These are phyloP conservation scores for Persicaria maculosa DNA, from an alignment of 148 eudicot genomes.

Conservation along the genomic window DNA sequence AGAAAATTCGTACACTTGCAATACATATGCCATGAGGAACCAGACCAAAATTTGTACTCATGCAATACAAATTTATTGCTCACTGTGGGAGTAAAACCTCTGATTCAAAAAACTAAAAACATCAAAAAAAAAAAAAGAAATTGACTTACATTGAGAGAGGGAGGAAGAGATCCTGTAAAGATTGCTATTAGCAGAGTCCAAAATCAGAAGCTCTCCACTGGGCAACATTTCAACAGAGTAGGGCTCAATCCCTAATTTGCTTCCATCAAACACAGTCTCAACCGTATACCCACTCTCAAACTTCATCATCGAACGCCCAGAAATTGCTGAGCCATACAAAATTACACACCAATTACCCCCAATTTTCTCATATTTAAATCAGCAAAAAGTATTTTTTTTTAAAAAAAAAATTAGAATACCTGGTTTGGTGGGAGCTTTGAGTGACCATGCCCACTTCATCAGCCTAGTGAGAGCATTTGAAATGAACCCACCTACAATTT, in stretches of 20 bases:
- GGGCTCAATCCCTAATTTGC: constrained; percentile 97
- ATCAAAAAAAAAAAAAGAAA: not conserved
- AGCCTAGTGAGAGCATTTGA: constrained; percentile 57
- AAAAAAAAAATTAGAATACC: constrained; percentile 27
- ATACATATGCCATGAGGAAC: too few relatives aligned
- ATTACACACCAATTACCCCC: not conserved
- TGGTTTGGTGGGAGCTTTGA: constrained; percentile 79
- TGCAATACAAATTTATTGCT: too few relatives aligned
- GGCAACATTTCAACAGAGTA: constrained; percentile 68
- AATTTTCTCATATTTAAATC: not conserved
- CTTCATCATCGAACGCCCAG: constrained; percentile 85
- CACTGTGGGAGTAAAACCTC: not conserved
- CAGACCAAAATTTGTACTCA: too few relatives aligned
- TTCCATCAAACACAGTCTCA: constrained; percentile 98
- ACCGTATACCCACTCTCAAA: constrained; percentile 93
- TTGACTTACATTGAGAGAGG: constrained; percentile 74
- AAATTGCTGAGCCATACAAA: constrained; percentile 40
- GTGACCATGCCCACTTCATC: constrained; percentile 87
- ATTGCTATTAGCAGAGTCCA: constrained; percentile 90
- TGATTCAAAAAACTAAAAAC: not conserved
- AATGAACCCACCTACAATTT: constrained; percentile 65
- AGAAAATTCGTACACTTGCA: not conserved
- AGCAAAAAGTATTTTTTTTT: not conserved
- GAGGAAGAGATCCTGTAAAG: constrained; percentile 87
- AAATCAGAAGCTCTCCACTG: constrained; percentile 82